Evolutionary conservation across 164 flowering plant species (phyloP), one percentile per base, ranked within the genome.

Genomic region (Dillenia suffruticosa): DNA sequence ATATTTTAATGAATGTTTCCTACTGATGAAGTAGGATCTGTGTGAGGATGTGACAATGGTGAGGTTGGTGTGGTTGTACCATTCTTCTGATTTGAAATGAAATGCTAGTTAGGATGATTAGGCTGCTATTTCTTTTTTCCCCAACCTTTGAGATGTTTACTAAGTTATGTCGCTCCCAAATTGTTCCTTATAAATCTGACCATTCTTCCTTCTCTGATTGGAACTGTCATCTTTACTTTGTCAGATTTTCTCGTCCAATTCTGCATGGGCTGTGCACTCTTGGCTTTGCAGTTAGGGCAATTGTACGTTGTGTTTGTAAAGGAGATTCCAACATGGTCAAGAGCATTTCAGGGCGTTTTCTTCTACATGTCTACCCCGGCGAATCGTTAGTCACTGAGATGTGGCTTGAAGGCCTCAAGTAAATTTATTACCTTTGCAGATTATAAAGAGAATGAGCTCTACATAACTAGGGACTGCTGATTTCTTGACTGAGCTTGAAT

Each of bases 221-320:
- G n/a, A 2, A 48, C 12, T 40, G 2, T 55, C 54, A 51, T 15
- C 16, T 16, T 5, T 6, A 49, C 5, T 48, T 19, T 51, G 19
- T n/a, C 32, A 93, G 97, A 74, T 93, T 93, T 75, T 76, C 96
- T 51, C 94, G 83, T 17, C 98, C 98, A 44, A 90, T 90, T 76
- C 67, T 90, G 70, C 97, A 94, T 71, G 98, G 98, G 10, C 64
- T 90, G 61, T 94, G 98, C 84, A 78, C 97, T 10, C 85, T 90
- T 8, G 98, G 98, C 9, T 94, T 87, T 80, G 93, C 97, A 50
- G 84, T 87, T 17, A 81, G 95, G 72, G 98, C 98, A 58, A 61
- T 90, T 62, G 79, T 86, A 65, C 86, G 79, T 65, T 81, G 82
- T 59, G 66, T 85, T 9, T 86, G 97, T 71, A 67, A 63, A 58